Percentiles rank a stretch among this genome's conserved stretches.
phyloP scores from a whole-genome alignment of 2,329 filamentous ascomycete species.

The Ophiostoma triangulosporum region DNA sequence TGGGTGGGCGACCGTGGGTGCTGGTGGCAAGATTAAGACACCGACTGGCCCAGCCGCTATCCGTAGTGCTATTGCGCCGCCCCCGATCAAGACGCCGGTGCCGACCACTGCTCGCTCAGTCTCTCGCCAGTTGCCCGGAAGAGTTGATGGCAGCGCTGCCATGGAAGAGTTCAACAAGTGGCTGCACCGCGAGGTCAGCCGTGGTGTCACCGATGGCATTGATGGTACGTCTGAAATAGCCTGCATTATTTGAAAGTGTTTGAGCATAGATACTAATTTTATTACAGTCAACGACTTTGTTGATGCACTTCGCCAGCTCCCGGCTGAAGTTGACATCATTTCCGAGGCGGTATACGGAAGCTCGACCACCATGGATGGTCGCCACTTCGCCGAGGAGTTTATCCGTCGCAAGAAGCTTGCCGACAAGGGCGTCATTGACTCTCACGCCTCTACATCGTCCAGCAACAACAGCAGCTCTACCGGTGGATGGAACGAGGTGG shows the following conservation, averaged over 20 bases:
- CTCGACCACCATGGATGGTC: conserved; percentile 80
- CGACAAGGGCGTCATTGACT: conserved; percentile 70
- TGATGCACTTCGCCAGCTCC: conserved; percentile 58
- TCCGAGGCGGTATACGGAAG: conserved; percentile 79
- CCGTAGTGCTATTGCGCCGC: conserved; percentile 32
- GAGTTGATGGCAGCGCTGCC: conserved; percentile 36
- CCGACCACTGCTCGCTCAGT: conserved; percentile 16
- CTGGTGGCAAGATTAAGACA: conserved; percentile 78
- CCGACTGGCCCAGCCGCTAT: conserved; percentile 43
- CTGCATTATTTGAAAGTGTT: not conserved
- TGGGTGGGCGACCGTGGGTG: conserved; percentile 87
- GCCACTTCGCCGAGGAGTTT: conserved; percentile 89
- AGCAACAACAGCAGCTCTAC: conserved; percentile 19
- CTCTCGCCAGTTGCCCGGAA: conserved; percentile 17
- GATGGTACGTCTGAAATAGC: conserved; percentile 32
- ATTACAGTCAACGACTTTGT: conserved; percentile 63
- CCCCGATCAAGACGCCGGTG: conserved; percentile 26
- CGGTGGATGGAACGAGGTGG: conserved; percentile 90
- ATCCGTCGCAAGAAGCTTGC: conserved; percentile 85
- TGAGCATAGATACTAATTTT: not conserved
- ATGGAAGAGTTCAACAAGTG: conserved; percentile 92
- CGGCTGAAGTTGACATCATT: conserved; percentile 66
- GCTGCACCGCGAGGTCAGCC: conserved; percentile 65
- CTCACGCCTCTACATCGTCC: conserved; percentile 37
- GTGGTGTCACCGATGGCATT: conserved; percentile 47